These are phyloP conservation scores for Nemania sp. DNA, from an alignment of 2,329 filamentous ascomycete species.

Conservation along the genomic window DNA sequence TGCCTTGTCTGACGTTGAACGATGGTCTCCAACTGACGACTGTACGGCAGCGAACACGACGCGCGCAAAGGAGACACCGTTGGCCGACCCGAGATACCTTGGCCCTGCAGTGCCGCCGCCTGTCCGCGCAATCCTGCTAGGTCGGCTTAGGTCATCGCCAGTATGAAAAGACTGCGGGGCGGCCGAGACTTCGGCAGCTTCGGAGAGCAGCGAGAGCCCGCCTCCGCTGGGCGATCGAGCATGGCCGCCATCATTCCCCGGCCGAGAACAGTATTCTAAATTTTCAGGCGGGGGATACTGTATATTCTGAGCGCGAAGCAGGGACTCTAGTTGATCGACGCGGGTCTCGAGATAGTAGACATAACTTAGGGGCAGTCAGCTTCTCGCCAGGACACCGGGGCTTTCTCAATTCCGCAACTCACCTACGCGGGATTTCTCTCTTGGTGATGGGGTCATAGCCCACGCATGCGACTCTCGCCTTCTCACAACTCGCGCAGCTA, in stretches of 20 bases:
- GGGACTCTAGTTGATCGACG: slow-evolving; percentile 77
- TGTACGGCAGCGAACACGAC: slow-evolving; percentile 95
- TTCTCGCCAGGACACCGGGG: background rate
- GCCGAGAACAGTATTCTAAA: slow-evolving; percentile 66
- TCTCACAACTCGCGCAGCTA: slow-evolving; percentile 88
- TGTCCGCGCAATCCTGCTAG: slow-evolving; percentile 37
- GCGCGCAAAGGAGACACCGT: slow-evolving; percentile 90
- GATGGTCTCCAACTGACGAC: slow-evolving; percentile 64
- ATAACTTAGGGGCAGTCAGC: slow-evolving; percentile 60
- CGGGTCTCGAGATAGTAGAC: slow-evolving; percentile 92
- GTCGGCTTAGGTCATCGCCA: slow-evolving; percentile 59
- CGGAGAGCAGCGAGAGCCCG: slow-evolving; percentile 39
- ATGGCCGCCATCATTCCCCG: slow-evolving; percentile 43
- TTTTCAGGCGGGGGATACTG: slow-evolving; percentile 70
- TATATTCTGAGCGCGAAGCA: slow-evolving; percentile 71
- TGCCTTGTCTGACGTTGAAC: slow-evolving; percentile 68
- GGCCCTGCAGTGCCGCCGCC: slow-evolving; percentile 67
- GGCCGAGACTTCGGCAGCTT: slow-evolving; percentile 38
- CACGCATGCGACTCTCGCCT: slow-evolving; percentile 87
- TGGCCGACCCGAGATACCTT: slow-evolving; percentile 80
- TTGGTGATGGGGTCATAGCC: slow-evolving; percentile 97
- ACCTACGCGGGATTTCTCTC: slow-evolving; percentile 89
- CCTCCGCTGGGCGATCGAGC: slow-evolving; percentile 42
- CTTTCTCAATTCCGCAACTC: slow-evolving; percentile 48
- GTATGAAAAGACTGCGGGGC: slow-evolving; percentile 41